Conservation (phyloP, 305 asterid species). For the Caryopteris hybrid region DNA sequence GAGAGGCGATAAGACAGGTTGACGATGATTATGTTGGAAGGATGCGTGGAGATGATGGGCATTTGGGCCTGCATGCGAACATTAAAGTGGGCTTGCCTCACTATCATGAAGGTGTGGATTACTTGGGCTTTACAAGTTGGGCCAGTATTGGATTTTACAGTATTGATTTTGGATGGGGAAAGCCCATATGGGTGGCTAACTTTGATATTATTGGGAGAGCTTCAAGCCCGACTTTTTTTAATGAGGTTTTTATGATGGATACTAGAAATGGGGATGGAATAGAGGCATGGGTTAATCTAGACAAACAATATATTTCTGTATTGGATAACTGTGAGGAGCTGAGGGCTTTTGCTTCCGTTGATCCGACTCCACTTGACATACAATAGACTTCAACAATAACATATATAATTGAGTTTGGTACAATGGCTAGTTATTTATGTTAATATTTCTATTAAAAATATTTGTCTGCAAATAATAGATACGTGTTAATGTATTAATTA, state of each 20-base stretch:
- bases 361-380: too few species aligned
- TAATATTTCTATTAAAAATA: too few species aligned
- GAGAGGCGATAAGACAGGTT: neutral
- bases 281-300: constrained; percentile 13
- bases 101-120: neutral
- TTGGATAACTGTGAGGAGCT: constrained; percentile 9
- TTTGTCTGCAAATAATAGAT: too few species aligned
- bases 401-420: too few species aligned
- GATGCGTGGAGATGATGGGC: constrained; percentile 1
- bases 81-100: neutral
- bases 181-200: constrained; percentile 11
- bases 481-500: too few species aligned
- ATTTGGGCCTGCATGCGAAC: neutral
- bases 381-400: too few species aligned
- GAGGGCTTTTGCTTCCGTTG: neutral
- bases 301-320: neutral
- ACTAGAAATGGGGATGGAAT: constrained; percentile 9
- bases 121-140: neutral
- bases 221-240: neutral
- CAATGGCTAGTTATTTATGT: too few species aligned
- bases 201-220: neutral
- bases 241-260: constrained; percentile 10
- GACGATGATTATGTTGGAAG: neutral
- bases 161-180: neutral
- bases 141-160: neutral